A percentile compares a stretch with the other conserved stretches of the same genome.
These are phyloP conservation scores for Pleurotus tuber-regium DNA, from an alignment of 768 basidiomycete genomes.

Conservation along the genomic window DNA sequence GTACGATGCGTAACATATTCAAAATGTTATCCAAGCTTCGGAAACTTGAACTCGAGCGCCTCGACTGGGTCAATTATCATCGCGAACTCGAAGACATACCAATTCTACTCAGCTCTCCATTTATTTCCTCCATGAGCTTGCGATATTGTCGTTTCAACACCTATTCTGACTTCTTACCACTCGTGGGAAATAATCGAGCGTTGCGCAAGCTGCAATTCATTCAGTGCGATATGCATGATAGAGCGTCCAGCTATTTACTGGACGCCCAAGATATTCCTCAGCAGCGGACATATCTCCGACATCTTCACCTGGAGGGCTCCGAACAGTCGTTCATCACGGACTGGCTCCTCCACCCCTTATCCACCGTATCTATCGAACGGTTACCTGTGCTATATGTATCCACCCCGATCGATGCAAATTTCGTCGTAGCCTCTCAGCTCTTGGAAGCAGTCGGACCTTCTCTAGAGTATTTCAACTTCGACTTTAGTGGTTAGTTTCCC, in stretches of 20 bases:
- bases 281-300: neutral
- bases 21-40: neutral
- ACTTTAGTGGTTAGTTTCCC: neutral
- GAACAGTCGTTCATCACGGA: neutral
- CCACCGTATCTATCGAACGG: neutral
- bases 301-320: neutral
- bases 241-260: neutral
- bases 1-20: slow-evolving; percentile 1
- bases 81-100: neutral
- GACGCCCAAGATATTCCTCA: neutral
- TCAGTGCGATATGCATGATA: neutral
- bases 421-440: neutral
- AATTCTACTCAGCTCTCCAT: neutral
- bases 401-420: neutral
- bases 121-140: neutral
- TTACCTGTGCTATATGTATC: neutral
- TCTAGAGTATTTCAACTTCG: slow-evolving; percentile 1
- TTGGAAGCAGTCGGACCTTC: neutral
- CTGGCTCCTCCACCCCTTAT: slow-evolving; percentile 1
- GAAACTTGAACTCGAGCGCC: neutral
- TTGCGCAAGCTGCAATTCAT: neutral
- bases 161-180: neutral
- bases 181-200: neutral
- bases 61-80: neutral
- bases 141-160: slow-evolving; percentile 1